Percentiles rank a stretch among this genome's conserved stretches.
Evolutionary conservation across 139 green algal species (phyloP).

Genomic region (Chlamydomonas sp.): DNA sequence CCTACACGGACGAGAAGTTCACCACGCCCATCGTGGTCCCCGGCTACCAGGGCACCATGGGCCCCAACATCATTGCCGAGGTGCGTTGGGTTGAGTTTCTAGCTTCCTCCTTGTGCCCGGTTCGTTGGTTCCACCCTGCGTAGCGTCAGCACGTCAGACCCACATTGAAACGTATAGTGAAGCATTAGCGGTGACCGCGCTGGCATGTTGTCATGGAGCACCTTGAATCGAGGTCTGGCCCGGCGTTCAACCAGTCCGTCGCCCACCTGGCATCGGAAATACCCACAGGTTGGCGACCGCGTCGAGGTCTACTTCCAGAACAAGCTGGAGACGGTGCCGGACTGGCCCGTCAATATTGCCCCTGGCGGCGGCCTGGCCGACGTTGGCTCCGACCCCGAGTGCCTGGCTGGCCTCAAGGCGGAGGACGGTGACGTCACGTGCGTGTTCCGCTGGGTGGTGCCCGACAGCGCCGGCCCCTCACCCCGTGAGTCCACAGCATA

Average conservation of each 20-base stretch:
- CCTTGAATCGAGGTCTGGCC: too few species aligned
- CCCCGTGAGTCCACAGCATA: neutral
- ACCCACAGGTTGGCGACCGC: slow-evolving; percentile 66
- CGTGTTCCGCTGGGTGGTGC: slow-evolving; percentile 44
- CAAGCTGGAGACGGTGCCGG: slow-evolving; percentile 10
- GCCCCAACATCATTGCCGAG: slow-evolving; percentile 58
- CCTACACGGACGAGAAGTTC: slow-evolving; percentile 66
- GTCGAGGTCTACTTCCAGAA: slow-evolving; percentile 56
- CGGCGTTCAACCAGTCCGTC: too few species aligned
- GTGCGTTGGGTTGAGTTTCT: slow-evolving; percentile 3
- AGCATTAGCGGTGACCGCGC: too few species aligned
- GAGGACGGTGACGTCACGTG: slow-evolving; percentile 1
- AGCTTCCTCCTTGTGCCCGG: neutral
- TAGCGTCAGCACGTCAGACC: too few species aligned
- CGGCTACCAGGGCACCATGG: slow-evolving; percentile 42
- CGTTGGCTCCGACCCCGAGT: neutral
- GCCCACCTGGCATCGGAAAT: too few species aligned
- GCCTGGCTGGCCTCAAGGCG: neutral
- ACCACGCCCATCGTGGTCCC: neutral
- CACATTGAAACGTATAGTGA: too few species aligned
- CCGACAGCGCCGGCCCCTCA: slow-evolving; percentile 38
- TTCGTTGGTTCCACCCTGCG: too few species aligned
- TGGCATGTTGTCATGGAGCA: too few species aligned
- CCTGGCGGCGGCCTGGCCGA: neutral
- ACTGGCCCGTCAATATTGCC: slow-evolving; percentile 27